Evolutionary conservation across 2,329 filamentous ascomycete species (phyloP).

Genomic region (Fusarium nematophilum): DNA sequence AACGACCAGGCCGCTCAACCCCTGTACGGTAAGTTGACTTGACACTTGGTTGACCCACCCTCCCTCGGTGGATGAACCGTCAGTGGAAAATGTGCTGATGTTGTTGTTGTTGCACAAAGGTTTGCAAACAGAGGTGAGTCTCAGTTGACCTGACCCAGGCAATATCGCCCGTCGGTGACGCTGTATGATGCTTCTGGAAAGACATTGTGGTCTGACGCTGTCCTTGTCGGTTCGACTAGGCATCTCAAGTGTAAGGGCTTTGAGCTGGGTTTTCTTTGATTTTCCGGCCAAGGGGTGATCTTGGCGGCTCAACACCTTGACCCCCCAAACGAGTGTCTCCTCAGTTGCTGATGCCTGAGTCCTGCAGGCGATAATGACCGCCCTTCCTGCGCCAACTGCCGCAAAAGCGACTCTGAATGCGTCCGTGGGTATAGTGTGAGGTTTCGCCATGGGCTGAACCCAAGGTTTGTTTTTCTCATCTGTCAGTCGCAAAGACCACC

Average conservation of each 20-base stretch:
- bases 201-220: constrained; percentile 13
- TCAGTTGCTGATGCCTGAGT: constrained; percentile 10
- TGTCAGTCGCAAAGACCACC: neutral
- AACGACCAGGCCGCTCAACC: constrained; percentile 34
- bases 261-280: neutral
- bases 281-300: neutral
- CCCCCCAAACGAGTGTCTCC: neutral
- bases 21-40: constrained; percentile 32
- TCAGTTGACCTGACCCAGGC: neutral
- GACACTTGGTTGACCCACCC: neutral
- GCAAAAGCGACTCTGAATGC: constrained; percentile 42
- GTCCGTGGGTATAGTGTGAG: constrained; percentile 43
- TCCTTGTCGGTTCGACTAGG: constrained; percentile 12
- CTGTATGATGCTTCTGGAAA: neutral
- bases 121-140: constrained; percentile 40
- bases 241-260: constrained; percentile 39
- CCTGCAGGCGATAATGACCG: constrained; percentile 35
- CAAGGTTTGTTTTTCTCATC: constrained; percentile 29
- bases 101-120: constrained; percentile 16
- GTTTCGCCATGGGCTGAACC: constrained; percentile 45
- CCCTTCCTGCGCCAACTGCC: constrained; percentile 42
- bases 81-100: constrained; percentile 7
- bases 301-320: neutral
- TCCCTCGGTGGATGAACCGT: neutral
- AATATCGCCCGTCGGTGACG: constrained; percentile 14